Base-by-base conservation (phyloP, 2,329 filamentous ascomycete species). In the Fusarium vanettenii region DNA sequence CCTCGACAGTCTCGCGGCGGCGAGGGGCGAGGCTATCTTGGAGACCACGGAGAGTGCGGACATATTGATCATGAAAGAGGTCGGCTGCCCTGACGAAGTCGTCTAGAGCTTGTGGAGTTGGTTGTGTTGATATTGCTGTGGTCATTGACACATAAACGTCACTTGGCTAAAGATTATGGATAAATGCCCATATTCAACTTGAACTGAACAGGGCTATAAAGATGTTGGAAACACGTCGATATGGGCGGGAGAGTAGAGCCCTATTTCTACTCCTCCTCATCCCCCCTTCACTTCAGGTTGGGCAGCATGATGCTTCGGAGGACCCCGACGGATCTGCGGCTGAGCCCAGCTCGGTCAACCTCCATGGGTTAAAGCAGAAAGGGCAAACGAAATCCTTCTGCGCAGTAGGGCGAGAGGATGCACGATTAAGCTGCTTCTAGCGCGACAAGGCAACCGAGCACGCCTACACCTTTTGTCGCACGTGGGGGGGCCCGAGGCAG, bases 31-130 rank as follows among this genome's bases (percentile, higher is more conserved):
- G 62, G 37, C 64, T 74, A 43, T 83, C 79, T 39, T 81, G 80
- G 18, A 83, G 75, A 55, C 52, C 73, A 56, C 78, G 74, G 7
- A 83, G 72, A 27, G 76, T 76, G 63, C 76, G 79, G 37, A 83
- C 70, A 57, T 82, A 81, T 45, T 82, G 79, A n/a, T 83, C 81
- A 61, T 83, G 82, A 52, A 79, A 77, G 25, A 78, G 69, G 55
- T 84, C 81, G 50, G 82, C 79, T 31, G 78, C 79, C 43, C 70
- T 76, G 69, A 84, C 76, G 56, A 83, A 76, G 37, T 84, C 80
- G 65, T 85, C 82, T 18, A 82, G 76, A 69, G 78, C 73, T 29
- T 76, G 74, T 59, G 56, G 33, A 18, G 56, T 25, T 59, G 56
- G 56, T 14, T 20, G 37, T 27, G 62, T 60, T 43, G 69, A 57